phyloP scores from a whole-genome alignment of 495 filamentous ascomycete genomes.

The Echria macrotheca region DNA sequence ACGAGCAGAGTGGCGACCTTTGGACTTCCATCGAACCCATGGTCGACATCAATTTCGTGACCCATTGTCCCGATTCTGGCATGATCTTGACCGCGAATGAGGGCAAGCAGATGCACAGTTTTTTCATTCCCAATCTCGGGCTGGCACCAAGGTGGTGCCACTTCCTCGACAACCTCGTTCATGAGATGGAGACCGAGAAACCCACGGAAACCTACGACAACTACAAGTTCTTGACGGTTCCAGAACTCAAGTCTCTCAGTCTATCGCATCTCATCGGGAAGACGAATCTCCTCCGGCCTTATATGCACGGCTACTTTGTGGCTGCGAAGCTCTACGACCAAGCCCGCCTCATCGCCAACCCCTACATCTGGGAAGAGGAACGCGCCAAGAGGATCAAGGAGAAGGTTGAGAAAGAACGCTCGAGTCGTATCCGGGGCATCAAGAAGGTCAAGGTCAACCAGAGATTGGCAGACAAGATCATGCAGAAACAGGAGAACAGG shows the following conservation, averaged over 20 bases:
- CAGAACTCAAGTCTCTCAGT: constrained; percentile 73
- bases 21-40: constrained; percentile 95
- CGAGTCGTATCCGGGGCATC: constrained; percentile 82
- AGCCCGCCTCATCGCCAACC: constrained; percentile 84
- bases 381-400: constrained; percentile 79
- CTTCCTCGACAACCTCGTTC: constrained; percentile 93
- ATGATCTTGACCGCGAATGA: constrained; percentile 97
- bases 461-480: constrained; percentile 74
- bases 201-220: constrained; percentile 88
- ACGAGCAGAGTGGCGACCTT: constrained; percentile 68
- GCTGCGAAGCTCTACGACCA: constrained; percentile 89
- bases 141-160: constrained; percentile 93
- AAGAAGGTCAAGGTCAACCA: constrained; percentile 92
- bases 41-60: constrained; percentile 89
- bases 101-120: constrained; percentile 63
- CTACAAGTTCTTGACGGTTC: constrained; percentile 90
- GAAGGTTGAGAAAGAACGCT: constrained; percentile 90
- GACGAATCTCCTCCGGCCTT: constrained; percentile 80
- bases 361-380: constrained; percentile 86
- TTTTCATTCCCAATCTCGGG: constrained; percentile 85
- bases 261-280: constrained; percentile 82
- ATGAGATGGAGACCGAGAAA: constrained; percentile 87
- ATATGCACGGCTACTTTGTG: constrained; percentile 99
- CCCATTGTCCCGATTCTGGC: constrained; percentile 77
- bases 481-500: constrained; percentile 73